Evolutionary conservation across 768 basidiomycete species (phyloP).

Genomic region (Phlebiopsis flavidoalba): DNA sequence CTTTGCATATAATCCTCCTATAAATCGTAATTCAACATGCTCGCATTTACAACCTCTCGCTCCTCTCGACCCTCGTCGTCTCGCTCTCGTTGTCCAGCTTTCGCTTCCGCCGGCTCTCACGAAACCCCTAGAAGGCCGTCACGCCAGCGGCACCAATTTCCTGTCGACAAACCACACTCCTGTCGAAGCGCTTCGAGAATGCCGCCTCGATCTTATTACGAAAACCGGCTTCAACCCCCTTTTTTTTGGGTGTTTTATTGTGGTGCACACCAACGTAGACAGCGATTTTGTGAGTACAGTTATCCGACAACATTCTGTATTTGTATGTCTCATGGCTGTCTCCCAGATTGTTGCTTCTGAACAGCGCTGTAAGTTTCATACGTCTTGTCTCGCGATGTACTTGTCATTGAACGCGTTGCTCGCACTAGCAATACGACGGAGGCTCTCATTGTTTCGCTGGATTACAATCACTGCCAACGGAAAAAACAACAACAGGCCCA

Average conservation of each 20-base stretch:
- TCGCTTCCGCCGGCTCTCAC: conserved; percentile 3
- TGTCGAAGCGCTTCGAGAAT: conserved; percentile 9
- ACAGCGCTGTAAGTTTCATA: conserved; percentile 19
- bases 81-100: conserved; percentile 1
- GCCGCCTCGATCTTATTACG: conserved; percentile 14
- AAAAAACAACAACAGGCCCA: conserved; percentile 46
- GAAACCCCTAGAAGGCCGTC: conserved; percentile 1
- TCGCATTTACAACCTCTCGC: conserved; percentile 5
- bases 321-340: background rate
- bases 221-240: conserved; percentile 8
- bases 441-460: conserved; percentile 48
- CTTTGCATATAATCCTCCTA: background rate
- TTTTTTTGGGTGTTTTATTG: too few species aligned
- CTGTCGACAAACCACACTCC: background rate
- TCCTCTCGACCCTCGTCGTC: conserved; percentile 6
- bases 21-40: background rate
- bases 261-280: conserved; percentile 11
- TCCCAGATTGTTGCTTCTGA: conserved; percentile 48
- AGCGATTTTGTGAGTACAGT: conserved; percentile 12
- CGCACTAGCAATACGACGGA: conserved; percentile 45
- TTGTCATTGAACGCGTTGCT: conserved; percentile 3
- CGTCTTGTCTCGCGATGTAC: background rate
- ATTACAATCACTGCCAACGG: conserved; percentile 61
- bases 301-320: background rate
- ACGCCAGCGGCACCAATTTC: conserved; percentile 5